phyloP scores from a whole-genome alignment of 73 alveolate species.

The Paramecium primaurelia region DNA sequence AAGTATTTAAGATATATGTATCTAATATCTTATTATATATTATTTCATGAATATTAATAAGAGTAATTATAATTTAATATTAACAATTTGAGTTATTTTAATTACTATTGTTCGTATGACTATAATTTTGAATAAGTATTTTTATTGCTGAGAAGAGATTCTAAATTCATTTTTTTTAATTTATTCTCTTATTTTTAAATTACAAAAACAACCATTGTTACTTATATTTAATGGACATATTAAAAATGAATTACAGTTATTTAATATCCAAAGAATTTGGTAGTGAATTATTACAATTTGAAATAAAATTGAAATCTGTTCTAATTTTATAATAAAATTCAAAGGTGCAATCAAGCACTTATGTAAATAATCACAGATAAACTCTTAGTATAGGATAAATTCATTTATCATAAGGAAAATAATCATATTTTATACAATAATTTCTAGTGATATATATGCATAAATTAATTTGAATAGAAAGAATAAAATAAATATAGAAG shows the following conservation, averaged over 20 bases:
- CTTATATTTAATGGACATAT: background rate
- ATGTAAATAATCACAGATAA: conserved; percentile 79
- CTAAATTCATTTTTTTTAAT: no score
- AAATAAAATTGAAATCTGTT: conserved; percentile 70
- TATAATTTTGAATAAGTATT: no score
- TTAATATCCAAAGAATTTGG: background rate
- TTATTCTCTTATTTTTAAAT: background rate
- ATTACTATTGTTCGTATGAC: background rate
- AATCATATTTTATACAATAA: conserved; percentile 47
- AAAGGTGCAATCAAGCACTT: background rate
- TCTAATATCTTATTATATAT: background rate
- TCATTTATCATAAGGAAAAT: conserved; percentile 86
- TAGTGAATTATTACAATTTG: conserved; percentile 36
- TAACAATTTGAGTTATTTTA: background rate
- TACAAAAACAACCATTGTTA: background rate
- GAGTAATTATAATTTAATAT: background rate
- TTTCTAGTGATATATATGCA: conserved; percentile 81
- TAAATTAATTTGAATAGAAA: conserved; percentile 77
- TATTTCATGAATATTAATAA: no score
- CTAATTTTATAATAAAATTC: conserved; percentile 68
- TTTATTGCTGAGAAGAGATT: background rate
- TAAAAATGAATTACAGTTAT: no score
- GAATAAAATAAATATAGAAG: conserved; percentile 77
- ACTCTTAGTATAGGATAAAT: conserved; percentile 71
- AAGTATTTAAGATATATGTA: background rate